phyloP scores from a whole-genome alignment of 345 rosid genomes.

The Crucihimalaya himalaica region DNA sequence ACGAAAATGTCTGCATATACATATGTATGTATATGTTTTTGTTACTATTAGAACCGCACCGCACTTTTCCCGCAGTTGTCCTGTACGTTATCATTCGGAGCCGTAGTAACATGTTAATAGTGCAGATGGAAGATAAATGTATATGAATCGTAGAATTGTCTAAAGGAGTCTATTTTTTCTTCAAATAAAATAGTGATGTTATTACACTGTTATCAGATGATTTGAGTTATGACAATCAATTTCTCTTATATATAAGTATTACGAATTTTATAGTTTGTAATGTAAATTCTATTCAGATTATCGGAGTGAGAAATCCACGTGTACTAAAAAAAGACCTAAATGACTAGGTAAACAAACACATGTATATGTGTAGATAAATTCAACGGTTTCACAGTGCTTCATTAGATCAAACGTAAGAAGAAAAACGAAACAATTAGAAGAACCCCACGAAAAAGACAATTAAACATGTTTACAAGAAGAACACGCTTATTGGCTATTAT shows the following conservation, averaged over 20 bases:
- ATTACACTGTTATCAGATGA: neutral
- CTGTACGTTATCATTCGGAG: too few species aligned
- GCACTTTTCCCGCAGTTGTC: too few species aligned
- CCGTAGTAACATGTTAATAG: neutral
- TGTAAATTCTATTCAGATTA: neutral
- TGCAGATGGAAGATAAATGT: neutral
- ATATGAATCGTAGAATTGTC: too few species aligned
- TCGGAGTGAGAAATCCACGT: neutral
- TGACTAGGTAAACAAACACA: conserved; percentile 25
- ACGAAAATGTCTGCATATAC: too few species aligned
- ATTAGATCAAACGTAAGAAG: neutral
- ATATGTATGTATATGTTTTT: too few species aligned
- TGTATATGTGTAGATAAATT: neutral
- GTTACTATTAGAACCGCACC: too few species aligned
- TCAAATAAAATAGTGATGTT: too few species aligned
- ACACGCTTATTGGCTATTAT: conserved; percentile 21
- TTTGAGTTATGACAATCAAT: neutral
- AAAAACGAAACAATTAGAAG: conserved; percentile 15
- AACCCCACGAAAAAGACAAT: conserved; percentile 28
- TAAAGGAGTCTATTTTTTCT: too few species aligned
- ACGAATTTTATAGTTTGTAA: neutral
- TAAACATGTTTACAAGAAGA: conserved; percentile 7
- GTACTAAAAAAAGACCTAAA: neutral
- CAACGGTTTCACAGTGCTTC: neutral
- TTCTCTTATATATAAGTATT: neutral